Evolutionary conservation across 768 basidiomycete genomes (phyloP), one percentile per base, ranked within the genome.

Genomic region (Lactarius psammicola): DNA sequence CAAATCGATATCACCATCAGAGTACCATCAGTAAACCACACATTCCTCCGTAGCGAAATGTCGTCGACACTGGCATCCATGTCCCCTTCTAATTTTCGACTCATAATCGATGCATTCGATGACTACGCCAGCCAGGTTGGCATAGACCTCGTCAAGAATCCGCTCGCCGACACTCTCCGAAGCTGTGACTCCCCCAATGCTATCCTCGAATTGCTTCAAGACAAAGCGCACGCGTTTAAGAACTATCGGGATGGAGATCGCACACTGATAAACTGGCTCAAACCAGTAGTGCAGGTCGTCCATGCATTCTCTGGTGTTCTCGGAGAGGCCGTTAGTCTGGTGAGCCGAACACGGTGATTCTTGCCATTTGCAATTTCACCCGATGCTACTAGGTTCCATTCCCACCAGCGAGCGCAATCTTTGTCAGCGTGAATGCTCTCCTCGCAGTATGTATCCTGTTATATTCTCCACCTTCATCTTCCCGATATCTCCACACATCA

Each of bases 191-290:
- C 63, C 1, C 51, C 58, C 7, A 40, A 54, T 5, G 46, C 49
- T 4, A 30, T 60, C 23, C 36, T 65, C 13, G 20, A 42, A 11
- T 40, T 65, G 0, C 54, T 65, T 30, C 51, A 36, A 36, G 53
- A 33, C 13, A 51, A 33, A 0, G 58, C 34, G 4, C 42, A 36
- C 4, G 53, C 51, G 2, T 60, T 60, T 11, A 55, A 55, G 4
- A 30, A 65, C 17, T 60, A 65, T 46, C 58, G 59, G 6, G 40
- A 65, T 3, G 53, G n/a, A 23, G 31, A 44, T 60, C 38, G 59
- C 13, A 13, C 11, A n/a, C 13, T 59, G 13, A 55, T 60, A 7
- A 10, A 5, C 31, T 36, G 17, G 15, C 58, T 65, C 8, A 56
- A 18, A 4, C 64, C 51, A 0, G 54, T 40, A 5, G 59, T 60